A percentile compares a stretch with the other conserved stretches of the same genome.
Evolutionary conservation across 78 protist species (phyloP).

Genomic region (Carpediemonas membranifera): DNA sequence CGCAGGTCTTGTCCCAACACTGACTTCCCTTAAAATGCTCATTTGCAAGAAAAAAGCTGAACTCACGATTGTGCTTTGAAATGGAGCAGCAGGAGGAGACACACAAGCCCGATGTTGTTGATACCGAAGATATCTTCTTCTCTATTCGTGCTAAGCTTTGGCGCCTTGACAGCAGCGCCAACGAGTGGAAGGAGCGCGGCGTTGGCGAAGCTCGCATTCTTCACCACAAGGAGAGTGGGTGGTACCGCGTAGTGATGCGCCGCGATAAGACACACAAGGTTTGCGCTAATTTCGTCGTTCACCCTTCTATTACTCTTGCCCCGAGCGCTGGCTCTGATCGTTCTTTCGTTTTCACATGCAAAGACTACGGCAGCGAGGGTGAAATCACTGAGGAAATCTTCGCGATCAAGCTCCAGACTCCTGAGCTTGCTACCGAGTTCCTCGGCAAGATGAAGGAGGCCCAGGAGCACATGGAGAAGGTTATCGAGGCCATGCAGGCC

Average conservation of each 20-base stretch:
- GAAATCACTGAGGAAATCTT: not conserved
- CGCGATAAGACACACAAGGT: not conserved
- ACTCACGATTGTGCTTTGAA: no score
- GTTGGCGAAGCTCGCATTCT: not conserved
- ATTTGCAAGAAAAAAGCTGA: no score
- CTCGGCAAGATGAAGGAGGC: no score
- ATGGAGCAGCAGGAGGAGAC: no score
- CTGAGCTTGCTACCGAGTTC: no score
- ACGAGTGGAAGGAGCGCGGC: not conserved
- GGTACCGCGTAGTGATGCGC: not conserved
- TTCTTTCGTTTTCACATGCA: not conserved
- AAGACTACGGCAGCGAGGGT: not conserved
- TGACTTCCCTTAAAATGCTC: no score
- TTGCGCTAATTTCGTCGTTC: not conserved
- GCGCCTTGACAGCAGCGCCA: not conserved
- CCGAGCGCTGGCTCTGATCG: not conserved
- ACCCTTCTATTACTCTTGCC: not conserved
- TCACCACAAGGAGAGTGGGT: not conserved
- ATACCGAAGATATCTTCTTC: not conserved
- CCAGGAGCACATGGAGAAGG: no score
- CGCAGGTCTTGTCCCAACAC: no score
- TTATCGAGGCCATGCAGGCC: no score
- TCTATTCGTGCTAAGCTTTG: not conserved
- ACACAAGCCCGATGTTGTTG: no score
- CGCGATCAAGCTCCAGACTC: no score